Conservation (phyloP, 2,329 filamentous ascomycete genomes). For the Colletotrichum sansevieriae region DNA sequence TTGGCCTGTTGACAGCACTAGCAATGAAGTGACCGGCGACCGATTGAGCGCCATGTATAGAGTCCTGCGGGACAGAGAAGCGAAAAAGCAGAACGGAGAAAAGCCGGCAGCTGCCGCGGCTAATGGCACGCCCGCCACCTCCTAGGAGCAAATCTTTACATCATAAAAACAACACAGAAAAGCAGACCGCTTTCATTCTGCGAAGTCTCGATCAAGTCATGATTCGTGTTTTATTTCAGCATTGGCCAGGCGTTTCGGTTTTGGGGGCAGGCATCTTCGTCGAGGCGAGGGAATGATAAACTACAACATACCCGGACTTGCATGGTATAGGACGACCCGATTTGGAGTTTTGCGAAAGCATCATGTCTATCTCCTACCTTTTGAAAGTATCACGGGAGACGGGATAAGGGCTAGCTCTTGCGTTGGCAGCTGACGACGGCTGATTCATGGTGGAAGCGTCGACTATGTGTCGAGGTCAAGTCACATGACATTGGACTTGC, state of each 20-base stretch:
- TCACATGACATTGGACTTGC: conserved; percentile 38
- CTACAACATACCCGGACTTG: conserved; percentile 43
- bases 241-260: conserved; percentile 43
- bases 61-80: conserved; percentile 53
- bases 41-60: conserved; percentile 61
- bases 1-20: conserved; percentile 61
- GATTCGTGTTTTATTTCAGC: conserved; percentile 38
- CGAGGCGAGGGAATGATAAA: conserved; percentile 43
- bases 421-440: conserved; percentile 9
- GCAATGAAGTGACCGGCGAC: conserved; percentile 58
- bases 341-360: conserved; percentile 43
- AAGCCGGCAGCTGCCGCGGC: conserved; percentile 30
- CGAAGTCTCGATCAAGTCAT: conserved; percentile 35
- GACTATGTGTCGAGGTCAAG: not conserved
- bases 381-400: conserved; percentile 15
- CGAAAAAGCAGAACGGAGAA: conserved; percentile 41
- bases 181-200: conserved; percentile 22
- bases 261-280: conserved; percentile 36
- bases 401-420: not conserved
- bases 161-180: conserved; percentile 29
- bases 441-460: conserved; percentile 11
- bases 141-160: conserved; percentile 30
- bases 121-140: conserved; percentile 41
- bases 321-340: conserved; percentile 42
- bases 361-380: conserved; percentile 28